Evolutionary conservation across 768 basidiomycete species (phyloP).

Genomic region (Pleurotus tuber-regium): DNA sequence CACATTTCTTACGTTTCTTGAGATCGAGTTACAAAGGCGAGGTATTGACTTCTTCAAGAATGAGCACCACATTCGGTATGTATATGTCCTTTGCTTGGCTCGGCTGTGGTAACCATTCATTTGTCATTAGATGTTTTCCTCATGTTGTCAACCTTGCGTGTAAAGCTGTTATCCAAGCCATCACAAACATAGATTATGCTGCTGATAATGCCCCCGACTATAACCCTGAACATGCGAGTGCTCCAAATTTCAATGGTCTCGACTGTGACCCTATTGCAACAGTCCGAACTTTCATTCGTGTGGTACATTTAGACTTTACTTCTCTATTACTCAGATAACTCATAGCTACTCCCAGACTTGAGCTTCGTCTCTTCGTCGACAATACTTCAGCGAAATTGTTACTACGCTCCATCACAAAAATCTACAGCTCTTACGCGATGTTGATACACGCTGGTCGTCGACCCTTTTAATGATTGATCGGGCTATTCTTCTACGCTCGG

Average conservation of each 20-base stretch:
- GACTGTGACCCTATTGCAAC: slow-evolving; percentile 20
- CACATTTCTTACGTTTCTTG: slow-evolving; percentile 24
- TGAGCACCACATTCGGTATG: slow-evolving; percentile 23
- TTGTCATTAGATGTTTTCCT: slow-evolving; percentile 25
- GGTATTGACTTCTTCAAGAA: slow-evolving; percentile 21
- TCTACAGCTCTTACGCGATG: slow-evolving; percentile 27
- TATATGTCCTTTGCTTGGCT: slow-evolving; percentile 1
- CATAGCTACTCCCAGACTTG: not conserved
- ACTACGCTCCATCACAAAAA: not conserved
- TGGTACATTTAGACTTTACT: slow-evolving; percentile 16
- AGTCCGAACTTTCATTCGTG: slow-evolving; percentile 19
- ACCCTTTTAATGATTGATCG: slow-evolving; percentile 26
- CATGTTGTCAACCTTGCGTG: slow-evolving; percentile 33
- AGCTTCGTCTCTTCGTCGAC: not conserved
- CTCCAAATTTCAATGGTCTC: too few relatives aligned
- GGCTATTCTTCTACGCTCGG: slow-evolving; percentile 20
- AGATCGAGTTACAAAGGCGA: slow-evolving; percentile 15
- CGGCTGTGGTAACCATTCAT: slow-evolving; percentile 4
- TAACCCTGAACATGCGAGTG: not conserved
- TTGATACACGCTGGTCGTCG: slow-evolving; percentile 29
- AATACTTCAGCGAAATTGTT: not conserved
- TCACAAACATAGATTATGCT: slow-evolving; percentile 19
- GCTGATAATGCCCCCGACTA: slow-evolving; percentile 4
- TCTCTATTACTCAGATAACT: slow-evolving; percentile 1
- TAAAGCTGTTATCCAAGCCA: slow-evolving; percentile 25